These are phyloP conservation scores for Ophiocordyceps camponoti-rufipedis DNA, from an alignment of 2,329 filamentous ascomycete species.

Conservation along the genomic window DNA sequence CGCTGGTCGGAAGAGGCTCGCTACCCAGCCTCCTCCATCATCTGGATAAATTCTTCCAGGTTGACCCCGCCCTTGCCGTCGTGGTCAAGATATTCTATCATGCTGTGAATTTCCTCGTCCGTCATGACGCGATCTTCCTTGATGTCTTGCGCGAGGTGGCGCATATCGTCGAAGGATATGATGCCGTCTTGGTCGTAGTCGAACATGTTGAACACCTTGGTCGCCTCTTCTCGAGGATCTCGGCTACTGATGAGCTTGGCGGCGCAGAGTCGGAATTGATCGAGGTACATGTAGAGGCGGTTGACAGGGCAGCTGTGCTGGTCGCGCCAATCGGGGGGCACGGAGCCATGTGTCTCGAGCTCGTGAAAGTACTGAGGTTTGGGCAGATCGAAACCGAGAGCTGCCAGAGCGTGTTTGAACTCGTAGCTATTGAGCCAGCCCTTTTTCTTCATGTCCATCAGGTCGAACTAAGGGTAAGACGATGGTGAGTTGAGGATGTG, in stretches of 20 bases:
- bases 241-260: constrained; percentile 64
- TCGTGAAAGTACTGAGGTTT: constrained; percentile 71
- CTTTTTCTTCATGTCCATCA: constrained; percentile 96
- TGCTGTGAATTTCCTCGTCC: constrained; percentile 80
- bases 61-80: constrained; percentile 72
- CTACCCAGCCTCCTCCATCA: constrained; percentile 30
- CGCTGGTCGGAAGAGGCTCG: not conserved
- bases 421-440: constrained; percentile 93
- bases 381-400: constrained; percentile 79
- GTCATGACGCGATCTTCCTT: constrained; percentile 66
- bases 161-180: constrained; percentile 76
- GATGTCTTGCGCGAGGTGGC: constrained; percentile 73
- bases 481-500: not conserved
- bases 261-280: constrained; percentile 48
- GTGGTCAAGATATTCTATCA: constrained; percentile 97
- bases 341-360: constrained; percentile 63
- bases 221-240: constrained; percentile 79
- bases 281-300: constrained; percentile 30
- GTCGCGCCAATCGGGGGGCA: constrained; percentile 39
- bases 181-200: constrained; percentile 83
- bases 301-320: constrained; percentile 22
- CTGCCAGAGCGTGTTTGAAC: constrained; percentile 89
- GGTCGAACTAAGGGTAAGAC: constrained; percentile 47
- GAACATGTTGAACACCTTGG: constrained; percentile 82
- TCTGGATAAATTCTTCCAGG: constrained; percentile 50